These are phyloP conservation scores for Peronospora belbahrii DNA, from an alignment of 352 stramenopile species.

Conservation along the genomic window DNA sequence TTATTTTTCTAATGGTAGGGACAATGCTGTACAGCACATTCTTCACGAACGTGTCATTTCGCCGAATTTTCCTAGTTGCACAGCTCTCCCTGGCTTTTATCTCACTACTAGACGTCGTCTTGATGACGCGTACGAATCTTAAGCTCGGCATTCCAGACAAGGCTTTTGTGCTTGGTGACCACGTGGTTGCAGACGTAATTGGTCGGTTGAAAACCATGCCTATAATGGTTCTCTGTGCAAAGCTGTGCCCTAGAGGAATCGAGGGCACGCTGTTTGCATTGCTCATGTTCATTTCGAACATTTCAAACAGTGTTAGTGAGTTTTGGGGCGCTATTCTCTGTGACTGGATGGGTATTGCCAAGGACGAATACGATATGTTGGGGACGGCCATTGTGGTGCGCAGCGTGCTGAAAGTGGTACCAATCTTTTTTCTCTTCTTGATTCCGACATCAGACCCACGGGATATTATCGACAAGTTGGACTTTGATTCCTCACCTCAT, in stretches of 20 bases:
- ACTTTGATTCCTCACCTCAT: slow-evolving; percentile 29
- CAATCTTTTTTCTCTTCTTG: slow-evolving; percentile 85
- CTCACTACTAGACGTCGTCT: slow-evolving; percentile 67
- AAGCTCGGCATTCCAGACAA: slow-evolving; percentile 91
- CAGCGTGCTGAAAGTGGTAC: slow-evolving; percentile 86
- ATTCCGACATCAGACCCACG: slow-evolving; percentile 68
- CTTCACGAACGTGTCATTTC: slow-evolving; percentile 89
- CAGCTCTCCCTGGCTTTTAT: slow-evolving; percentile 67
- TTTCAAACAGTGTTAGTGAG: slow-evolving; percentile 88
- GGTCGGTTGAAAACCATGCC: slow-evolving; percentile 86
- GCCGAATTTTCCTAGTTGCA: slow-evolving; percentile 87
- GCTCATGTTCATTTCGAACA: slow-evolving; percentile 97
- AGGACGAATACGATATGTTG: slow-evolving; percentile 88
- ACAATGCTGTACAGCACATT: slow-evolving; percentile 82
- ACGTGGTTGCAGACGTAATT: slow-evolving; percentile 86
- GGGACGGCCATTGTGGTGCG: slow-evolving; percentile 88
- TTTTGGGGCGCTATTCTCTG: slow-evolving; percentile 90
- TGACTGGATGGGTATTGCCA: slow-evolving; percentile 81
- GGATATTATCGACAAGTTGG: slow-evolving; percentile 62
- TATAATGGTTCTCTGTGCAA: slow-evolving; percentile 91
- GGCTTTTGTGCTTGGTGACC: slow-evolving; percentile 92
- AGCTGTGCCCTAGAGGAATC: slow-evolving; percentile 91
- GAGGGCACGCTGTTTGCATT: slow-evolving; percentile 95
- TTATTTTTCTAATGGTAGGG: slow-evolving; percentile 72
- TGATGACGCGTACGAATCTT: slow-evolving; percentile 92